Base-by-base conservation (phyloP, 2,329 filamentous ascomycete genomes). In the Boeremia lycopersici region DNA sequence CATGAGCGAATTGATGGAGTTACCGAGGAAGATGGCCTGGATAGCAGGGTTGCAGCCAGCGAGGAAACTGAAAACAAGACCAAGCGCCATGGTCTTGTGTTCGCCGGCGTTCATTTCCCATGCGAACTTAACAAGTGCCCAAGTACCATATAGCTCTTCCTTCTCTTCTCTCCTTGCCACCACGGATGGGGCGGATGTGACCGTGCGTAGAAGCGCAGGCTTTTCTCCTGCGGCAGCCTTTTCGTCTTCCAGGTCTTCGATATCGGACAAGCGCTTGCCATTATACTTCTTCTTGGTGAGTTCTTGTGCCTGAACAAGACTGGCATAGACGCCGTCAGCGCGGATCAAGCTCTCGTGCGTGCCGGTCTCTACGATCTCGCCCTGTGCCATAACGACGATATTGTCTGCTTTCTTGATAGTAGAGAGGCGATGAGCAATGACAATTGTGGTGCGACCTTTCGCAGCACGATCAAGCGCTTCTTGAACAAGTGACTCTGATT, bases 381-480 rank as follows among this genome's bases (percentile, higher is more conserved):
- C 95, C 57, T 87, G 78, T 4, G 87, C 84, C 88, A 99, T 93
- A 60, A 97, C 93, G 11, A 98, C 90, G 63, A 99, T 99, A 68
- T 96, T 97, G 75, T 98, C 89, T 0, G 93, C 93, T 60, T 92
- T 88, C 75, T 87, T 92, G 78, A 99, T 96, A 6, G 95, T 99
- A 0, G 92, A 96, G 8, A 99, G 82, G 63, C 93, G 88, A 78
- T 99, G 95, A 38, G 95, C 95, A 74, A 99, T 98, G 6, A 93
- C 90, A 65, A 98, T 96, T 2, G 95, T 98, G 0, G 95, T 99
- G 48, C 95, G 86, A 23, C 93, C 93, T 60, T 89, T 83, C 1
- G 92, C 84, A 25, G 93, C 95, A 44, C 85, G 89, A 67, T 98
- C 93, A 8, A 99, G 82, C 15, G 95, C 95, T 36, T 91, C 91